phyloP scores from a whole-genome alignment of 129 eudicot genomes.

The Lactuca saligna region DNA sequence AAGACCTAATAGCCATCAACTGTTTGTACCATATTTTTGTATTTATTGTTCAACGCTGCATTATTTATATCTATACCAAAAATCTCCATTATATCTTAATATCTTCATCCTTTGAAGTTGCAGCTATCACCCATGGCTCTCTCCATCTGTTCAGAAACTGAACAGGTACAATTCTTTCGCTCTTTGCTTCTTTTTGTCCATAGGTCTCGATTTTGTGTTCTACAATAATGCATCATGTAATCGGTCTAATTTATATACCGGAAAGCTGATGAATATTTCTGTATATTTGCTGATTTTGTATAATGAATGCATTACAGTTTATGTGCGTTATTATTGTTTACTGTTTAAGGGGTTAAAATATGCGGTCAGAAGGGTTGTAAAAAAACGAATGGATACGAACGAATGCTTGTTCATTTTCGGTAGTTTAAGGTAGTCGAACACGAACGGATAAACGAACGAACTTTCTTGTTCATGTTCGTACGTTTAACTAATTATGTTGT shows the following conservation, averaged over 20 bases:
- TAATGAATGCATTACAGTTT: neutral
- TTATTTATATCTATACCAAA: neutral
- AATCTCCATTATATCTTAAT: slow-evolving; percentile 11
- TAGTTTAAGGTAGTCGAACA: too few species aligned
- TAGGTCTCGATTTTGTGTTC: neutral
- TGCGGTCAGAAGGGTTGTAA: neutral
- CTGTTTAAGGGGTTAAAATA: neutral
- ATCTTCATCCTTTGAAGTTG: slow-evolving; percentile 29
- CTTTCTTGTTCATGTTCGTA: too few species aligned
- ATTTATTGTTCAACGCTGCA: neutral
- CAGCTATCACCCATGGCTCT: slow-evolving; percentile 31
- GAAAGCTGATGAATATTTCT: neutral
- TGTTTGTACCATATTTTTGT: slow-evolving; percentile 8
- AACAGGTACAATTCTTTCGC: slow-evolving; percentile 14
- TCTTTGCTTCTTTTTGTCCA: neutral
- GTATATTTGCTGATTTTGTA: neutral
- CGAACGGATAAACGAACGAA: too few species aligned
- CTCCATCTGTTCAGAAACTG: slow-evolving; percentile 1
- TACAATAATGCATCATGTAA: neutral
- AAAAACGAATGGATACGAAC: too few species aligned
- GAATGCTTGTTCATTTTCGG: too few species aligned
- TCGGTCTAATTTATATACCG: neutral
- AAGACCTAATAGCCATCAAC: slow-evolving; percentile 4
- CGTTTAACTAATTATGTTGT: too few species aligned
- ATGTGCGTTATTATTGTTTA: too few species aligned